Evolutionary conservation across 805 yeast species (phyloP), one percentile per base, ranked within the genome.

Genomic region (Pichia sporocuriosa): DNA sequence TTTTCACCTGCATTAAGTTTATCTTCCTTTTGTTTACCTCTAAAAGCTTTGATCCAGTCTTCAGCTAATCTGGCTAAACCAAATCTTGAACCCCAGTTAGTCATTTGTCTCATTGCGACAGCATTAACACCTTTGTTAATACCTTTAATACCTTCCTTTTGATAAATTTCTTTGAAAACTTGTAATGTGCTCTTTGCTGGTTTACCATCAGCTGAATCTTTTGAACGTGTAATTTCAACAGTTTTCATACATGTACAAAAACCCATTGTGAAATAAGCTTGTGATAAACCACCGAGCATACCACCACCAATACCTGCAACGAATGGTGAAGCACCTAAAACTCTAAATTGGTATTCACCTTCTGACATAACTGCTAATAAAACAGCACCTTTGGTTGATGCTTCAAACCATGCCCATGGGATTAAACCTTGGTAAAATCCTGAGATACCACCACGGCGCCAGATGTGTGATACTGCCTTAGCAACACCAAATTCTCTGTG

Each of bases 351-450:
- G 63, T 85, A 86, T 65, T 93, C 97, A 39, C 88, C 84, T 61
- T 93, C 97, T 35, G 94, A 79, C 35, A 95, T 82, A 26, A 88
- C 96, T 56, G 93, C 93, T 52, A 93, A 71, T 43, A 93, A 70
- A 7, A 89, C 96, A 5, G 97, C 97, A 62, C 98, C 98, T 64
- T 93, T 93, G 28, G 98, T 93, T n/a, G 96, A 84, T 9, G 96
- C 98, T 66, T 90, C 98, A 53, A 93, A 84, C 97, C 97, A 89
- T 6, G 97, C 98, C 98, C 98, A 93, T 35, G 98, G 98, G 50
- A 90, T 89, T 59, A 93, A 72, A 25, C 98, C 98, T 65, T 93
- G 98, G 67, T 89, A 93, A 68, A 89, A 93, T 0, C 97, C 98
- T 23, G 76, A 59, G 15, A 82, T 55, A 40, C 98, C 98, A 51